Evolutionary conservation across 139 green algal species (phyloP).

Genomic region (Chlamydomonas incerta): DNA sequence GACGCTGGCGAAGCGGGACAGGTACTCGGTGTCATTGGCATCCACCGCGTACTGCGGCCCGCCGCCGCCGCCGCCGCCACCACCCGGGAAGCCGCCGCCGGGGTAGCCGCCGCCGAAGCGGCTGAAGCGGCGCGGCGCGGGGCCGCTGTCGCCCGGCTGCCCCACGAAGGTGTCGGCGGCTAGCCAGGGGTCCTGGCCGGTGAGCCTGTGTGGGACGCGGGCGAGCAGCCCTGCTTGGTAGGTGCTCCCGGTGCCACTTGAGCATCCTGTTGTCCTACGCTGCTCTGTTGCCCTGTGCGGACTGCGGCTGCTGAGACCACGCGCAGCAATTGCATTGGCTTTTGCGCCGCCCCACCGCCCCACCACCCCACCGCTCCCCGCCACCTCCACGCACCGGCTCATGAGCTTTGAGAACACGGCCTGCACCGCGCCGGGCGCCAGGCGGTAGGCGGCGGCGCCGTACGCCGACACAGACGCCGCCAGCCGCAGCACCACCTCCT

Average conservation of each 20-base stretch:
- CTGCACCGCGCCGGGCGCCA: conserved; percentile 30
- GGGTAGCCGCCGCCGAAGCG: too few species aligned
- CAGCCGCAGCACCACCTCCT: conserved; percentile 26
- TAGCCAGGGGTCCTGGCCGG: conserved; percentile 51
- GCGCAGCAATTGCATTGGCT: too few species aligned
- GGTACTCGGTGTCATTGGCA: conserved; percentile 1
- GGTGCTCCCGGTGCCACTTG: too few species aligned
- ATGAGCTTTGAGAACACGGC: conserved; percentile 40
- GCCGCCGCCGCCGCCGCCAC: too few species aligned
- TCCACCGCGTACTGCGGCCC: neutral
- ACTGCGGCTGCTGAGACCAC: too few species aligned
- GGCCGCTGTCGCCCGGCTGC: neutral
- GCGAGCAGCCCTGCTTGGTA: too few species aligned
- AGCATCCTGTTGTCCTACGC: too few species aligned
- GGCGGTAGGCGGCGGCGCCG: neutral
- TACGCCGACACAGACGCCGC: neutral
- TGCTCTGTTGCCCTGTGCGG: too few species aligned
- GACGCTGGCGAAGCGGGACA: neutral
- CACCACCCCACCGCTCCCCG: too few species aligned
- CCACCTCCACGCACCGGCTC: neutral
- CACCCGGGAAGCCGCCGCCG: too few species aligned
- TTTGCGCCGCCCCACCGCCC: too few species aligned
- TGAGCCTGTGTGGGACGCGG: neutral
- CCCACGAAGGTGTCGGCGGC: conserved; percentile 35
- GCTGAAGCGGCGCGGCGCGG: too few species aligned